Evolutionary conservation across 495 filamentous ascomycete genomes (phyloP), one percentile per base, ranked within the genome.

Genomic region (Aspergillus funiculosus): DNA sequence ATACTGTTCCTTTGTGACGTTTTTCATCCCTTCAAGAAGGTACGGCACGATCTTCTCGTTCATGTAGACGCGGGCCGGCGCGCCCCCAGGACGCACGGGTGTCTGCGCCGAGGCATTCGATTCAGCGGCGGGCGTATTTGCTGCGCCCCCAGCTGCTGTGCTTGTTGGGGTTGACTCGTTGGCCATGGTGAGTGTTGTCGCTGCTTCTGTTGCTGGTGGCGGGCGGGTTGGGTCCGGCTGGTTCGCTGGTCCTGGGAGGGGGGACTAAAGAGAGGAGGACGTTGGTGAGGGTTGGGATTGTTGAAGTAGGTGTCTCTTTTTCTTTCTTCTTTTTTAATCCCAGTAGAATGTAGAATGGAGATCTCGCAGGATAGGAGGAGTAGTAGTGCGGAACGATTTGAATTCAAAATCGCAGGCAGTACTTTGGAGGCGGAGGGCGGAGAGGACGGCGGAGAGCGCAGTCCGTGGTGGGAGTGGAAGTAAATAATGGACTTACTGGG

Each of bases 11-110:
- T 78, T 80, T 2, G 86, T 87, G 26, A 98, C 52, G 52, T 76
- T 68, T 74, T 95, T 97, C 89, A 98, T 90, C 5, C 87, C 92
- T 54, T 96, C 90, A 25, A 98, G 62, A 50, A 98, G 59, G 41
- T 82, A 78, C 6, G 82, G 84, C 11, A 89, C 91, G 43, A 98
- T 79, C 58, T 89, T 89, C 59, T 81, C 73, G 55, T 97, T 97
- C 62, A 98, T 68, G 66, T 95, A 98, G 48, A 86, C 80, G 24
- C 92, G 77, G 2, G 87, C 85, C 4, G 90, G 87, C 1, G 87
- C 87, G 29, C 92, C 92, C 54, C 95, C 88, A 63, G 73, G 66
- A 5, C 68, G 66, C 5, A 64, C 47, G 15, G 64, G 64, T 43
- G 69, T 71, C 53, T 53, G 46, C 14, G 48, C 61, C 55, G 61